Percentiles rank a stretch among this genome's conserved stretches.
Evolutionary conservation across 345 rosid genomes (phyloP).

Genomic region (thale cress (Arabidopsis thaliana)): DNA sequence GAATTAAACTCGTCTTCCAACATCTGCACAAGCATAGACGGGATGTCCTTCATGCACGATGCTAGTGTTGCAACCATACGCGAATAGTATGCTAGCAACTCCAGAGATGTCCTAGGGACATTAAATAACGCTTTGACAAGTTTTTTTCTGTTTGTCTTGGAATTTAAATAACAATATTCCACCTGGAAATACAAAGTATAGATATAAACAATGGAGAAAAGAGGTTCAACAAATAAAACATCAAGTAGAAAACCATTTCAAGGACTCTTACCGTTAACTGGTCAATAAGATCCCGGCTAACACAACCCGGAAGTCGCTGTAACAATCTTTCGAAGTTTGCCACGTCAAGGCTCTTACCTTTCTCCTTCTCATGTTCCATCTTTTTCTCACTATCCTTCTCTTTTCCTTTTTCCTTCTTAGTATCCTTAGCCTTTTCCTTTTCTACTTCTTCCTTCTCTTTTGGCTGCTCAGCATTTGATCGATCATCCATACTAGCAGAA

Average conservation of each 20-base stretch:
- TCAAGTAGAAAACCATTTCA: constrained; percentile 28
- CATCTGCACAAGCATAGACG: constrained; percentile 88
- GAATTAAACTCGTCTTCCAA: constrained; percentile 98
- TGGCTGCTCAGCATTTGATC: constrained; percentile 64
- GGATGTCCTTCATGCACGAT: constrained; percentile 94
- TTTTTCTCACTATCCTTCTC: constrained; percentile 83
- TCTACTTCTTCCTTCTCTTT: constrained; percentile 87
- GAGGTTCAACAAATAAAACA: constrained; percentile 2
- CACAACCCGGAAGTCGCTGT: constrained; percentile 96
- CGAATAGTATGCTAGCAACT: constrained; percentile 93
- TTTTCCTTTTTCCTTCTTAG: constrained; percentile 80
- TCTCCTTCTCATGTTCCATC: constrained; percentile 86
- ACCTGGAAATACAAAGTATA: constrained; percentile 60
- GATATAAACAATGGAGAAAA: constrained; percentile 19
- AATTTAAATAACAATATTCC: constrained; percentile 94
- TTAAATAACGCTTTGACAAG: constrained; percentile 92
- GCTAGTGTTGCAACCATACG: constrained; percentile 96
- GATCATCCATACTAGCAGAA: constrained; percentile 62
- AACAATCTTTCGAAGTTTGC: constrained; percentile 88
- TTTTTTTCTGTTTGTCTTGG: constrained; percentile 93
- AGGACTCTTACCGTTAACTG: constrained; percentile 78
- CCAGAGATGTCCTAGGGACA: constrained; percentile 97
- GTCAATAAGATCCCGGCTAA: constrained; percentile 97
- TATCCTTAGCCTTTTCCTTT: constrained; percentile 66
- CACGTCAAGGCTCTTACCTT: constrained; percentile 85